These are phyloP conservation scores for Adansonia grandidieri DNA, from an alignment of 441 rosid species.

Conservation along the genomic window DNA sequence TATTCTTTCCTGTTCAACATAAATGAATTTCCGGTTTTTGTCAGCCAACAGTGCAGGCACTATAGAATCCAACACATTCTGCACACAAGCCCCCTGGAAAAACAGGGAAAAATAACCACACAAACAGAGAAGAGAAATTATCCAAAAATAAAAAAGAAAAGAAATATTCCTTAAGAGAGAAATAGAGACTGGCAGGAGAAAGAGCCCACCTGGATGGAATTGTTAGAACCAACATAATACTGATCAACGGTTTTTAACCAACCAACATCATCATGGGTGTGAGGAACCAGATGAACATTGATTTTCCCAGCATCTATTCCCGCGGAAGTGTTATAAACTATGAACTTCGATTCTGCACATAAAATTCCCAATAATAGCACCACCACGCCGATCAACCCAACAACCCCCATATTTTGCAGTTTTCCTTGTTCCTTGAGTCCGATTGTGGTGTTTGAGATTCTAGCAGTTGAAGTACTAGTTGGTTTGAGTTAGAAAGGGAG, in stretches of 20 bases:
- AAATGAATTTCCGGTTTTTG: slow-evolving; percentile 89
- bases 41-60: slow-evolving; percentile 86
- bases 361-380: slow-evolving; percentile 46
- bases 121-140: not conserved
- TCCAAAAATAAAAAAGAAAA: not conserved
- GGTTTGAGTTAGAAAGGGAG: slow-evolving; percentile 6
- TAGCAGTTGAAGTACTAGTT: not conserved
- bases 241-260: slow-evolving; percentile 99
- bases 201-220: slow-evolving; percentile 81
- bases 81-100: slow-evolving; percentile 91
- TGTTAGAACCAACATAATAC: slow-evolving; percentile 98
- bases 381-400: slow-evolving; percentile 27
- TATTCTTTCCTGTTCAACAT: slow-evolving; percentile 72
- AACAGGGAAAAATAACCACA: slow-evolving; percentile 23
- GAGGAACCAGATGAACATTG: slow-evolving; percentile 96
- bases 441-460: not conserved
- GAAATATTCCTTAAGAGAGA: not conserved
- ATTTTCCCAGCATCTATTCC: slow-evolving; percentile 79
- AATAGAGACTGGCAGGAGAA: slow-evolving; percentile 12
- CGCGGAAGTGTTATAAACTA: slow-evolving; percentile 82
- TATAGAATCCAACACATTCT: slow-evolving; percentile 88
- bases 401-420: slow-evolving; percentile 31
- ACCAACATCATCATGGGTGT: slow-evolving; percentile 96
- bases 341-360: slow-evolving; percentile 65
- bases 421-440: not conserved